Evolutionary conservation across 768 basidiomycete genomes (phyloP).

Genomic region (Lactarius trivialis): DNA sequence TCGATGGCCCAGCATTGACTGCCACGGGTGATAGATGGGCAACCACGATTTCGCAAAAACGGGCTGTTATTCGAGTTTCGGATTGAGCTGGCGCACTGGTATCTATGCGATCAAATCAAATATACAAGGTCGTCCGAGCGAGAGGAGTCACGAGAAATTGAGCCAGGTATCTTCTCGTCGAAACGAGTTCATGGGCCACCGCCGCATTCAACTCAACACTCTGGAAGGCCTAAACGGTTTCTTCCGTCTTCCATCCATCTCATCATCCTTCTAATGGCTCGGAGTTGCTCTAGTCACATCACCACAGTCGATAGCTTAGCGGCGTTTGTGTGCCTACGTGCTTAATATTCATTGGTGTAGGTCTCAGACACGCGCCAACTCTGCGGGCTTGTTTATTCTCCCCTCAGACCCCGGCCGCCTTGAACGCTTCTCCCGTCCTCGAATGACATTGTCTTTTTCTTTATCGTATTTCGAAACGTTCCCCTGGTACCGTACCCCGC

Average conservation of each 20-base stretch:
- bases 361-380: slow-evolving; percentile 1
- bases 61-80: neutral
- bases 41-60: neutral
- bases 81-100: too few relatives aligned
- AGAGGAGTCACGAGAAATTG: too few relatives aligned
- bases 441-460: slow-evolving; percentile 3
- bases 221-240: neutral
- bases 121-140: neutral
- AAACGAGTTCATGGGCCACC: too few relatives aligned
- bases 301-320: neutral
- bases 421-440: slow-evolving; percentile 5
- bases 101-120: neutral
- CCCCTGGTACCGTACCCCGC: neutral
- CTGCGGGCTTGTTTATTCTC: neutral
- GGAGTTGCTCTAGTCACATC: slow-evolving; percentile 1
- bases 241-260: neutral
- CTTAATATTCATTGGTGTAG: slow-evolving; percentile 16
- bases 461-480: slow-evolving; percentile 1
- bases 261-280: slow-evolving; percentile 4
- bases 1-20: neutral
- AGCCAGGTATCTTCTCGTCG: too few relatives aligned
- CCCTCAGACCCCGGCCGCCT: neutral
- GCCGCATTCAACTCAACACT: too few relatives aligned
- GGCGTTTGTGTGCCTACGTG: slow-evolving; percentile 17
- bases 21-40: neutral